Conservation (phyloP, 1,139 yeast genomes). For the Dujonia santamariae region DNA sequence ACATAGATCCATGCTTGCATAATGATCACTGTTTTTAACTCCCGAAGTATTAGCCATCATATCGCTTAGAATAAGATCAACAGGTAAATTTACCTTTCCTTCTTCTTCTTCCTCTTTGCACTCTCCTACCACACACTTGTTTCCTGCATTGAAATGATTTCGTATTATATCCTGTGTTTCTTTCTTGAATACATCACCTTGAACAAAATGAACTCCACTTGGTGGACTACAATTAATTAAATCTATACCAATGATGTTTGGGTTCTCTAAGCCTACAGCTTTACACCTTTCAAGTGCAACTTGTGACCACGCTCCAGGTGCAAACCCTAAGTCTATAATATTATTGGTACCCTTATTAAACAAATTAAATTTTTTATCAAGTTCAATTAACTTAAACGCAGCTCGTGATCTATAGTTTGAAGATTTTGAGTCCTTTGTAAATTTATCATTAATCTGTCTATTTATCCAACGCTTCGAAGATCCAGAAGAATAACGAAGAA, state of each 20-base stretch:
- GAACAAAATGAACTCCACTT: constrained; percentile 35
- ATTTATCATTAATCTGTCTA: constrained; percentile 64
- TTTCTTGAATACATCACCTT: constrained; percentile 38
- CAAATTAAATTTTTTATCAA: constrained; percentile 60
- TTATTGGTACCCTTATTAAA: constrained; percentile 49
- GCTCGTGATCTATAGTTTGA: constrained; percentile 78
- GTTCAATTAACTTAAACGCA: constrained; percentile 77
- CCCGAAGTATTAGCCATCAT: constrained; percentile 52
- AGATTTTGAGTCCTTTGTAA: constrained; percentile 61
- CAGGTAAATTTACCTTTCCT: constrained; percentile 6
- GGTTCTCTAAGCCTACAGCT: constrained; percentile 12
- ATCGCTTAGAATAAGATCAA: constrained; percentile 41
- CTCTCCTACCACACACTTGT: not conserved
- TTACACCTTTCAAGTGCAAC: constrained; percentile 29
- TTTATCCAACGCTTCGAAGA: constrained; percentile 73
- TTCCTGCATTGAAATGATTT: constrained; percentile 11
- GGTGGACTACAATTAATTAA: constrained; percentile 39
- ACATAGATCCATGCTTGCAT: constrained; percentile 45
- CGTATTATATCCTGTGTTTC: constrained; percentile 31
- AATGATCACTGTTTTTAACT: constrained; percentile 40
- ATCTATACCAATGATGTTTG: constrained; percentile 38
- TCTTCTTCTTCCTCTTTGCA: constrained; percentile 3
- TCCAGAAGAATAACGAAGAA: not conserved
- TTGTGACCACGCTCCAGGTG: constrained; percentile 53
- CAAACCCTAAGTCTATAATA: constrained; percentile 70